Base-by-base conservation (phyloP, 2,329 filamentous ascomycete genomes). In the Claviceps quebecensis region DNA sequence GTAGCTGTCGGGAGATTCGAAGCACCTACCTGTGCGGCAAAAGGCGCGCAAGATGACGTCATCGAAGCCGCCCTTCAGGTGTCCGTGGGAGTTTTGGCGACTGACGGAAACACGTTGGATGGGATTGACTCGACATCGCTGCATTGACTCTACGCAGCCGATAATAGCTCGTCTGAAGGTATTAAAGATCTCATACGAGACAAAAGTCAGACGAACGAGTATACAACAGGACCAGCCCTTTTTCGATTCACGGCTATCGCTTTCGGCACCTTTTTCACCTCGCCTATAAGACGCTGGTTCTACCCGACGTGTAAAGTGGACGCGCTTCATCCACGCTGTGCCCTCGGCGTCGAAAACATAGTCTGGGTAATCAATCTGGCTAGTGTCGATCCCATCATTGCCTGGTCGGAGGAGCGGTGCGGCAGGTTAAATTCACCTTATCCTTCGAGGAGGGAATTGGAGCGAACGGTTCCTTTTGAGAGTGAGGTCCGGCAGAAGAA, bases 401-500 rank as follows among this genome's bases (percentile, higher is more conserved):
- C 67, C 19, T 63, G 55, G 29, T 65, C 57, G 49, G 69, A 58
- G 9, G 59, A 56, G 23, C 67, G 61, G 2, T 69, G 56, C 7
- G 87, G 83, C 1, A 89, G 72, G 66, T 94, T 91, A 69, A 98
- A 83, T 14, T 81, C 87, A 55, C 90, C 93, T 72, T 98, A 93
- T 16, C 97, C 78, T 69, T 97, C 93, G 52, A 98, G 74, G 45
- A 97, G 75, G 17, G 88, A 96, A 63, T 74, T 96, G 1, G 86
- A 93, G 73, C 77, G 90, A 55, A 85, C 88, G 4, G 72, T 83
- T 13, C 90, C 91, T 0, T 97, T 95, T 59, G 93, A 98, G 65
- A 95, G 89, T 67, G 91, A 98, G 69, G 89, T 97, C 57, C 95
- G 93, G 65, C 93, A 98, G 72, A 98, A 98, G 77, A 97, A 95